Conservation (phyloP, 495 filamentous ascomycete species). For the Hypoxylon fragiforme region DNA sequence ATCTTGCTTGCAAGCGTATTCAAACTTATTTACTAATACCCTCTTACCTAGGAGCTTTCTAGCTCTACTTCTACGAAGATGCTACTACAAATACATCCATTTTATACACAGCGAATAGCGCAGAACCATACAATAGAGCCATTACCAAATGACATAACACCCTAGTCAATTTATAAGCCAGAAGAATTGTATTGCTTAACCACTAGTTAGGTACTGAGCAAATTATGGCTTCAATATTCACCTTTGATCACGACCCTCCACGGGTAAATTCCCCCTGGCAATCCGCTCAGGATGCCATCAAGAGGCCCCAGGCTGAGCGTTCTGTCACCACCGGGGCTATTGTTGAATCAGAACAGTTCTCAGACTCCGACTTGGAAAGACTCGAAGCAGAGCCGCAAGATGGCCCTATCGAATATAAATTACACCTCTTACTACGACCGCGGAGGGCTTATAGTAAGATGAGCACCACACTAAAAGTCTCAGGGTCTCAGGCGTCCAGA, state of each 20-base stretch:
- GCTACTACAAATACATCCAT: conserved; percentile 59
- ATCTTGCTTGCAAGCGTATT: background rate
- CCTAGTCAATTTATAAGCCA: conserved; percentile 16
- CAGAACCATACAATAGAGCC: conserved; percentile 31
- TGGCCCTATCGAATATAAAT: conserved; percentile 93
- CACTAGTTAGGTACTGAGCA: background rate
- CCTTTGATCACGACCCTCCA: conserved; percentile 85
- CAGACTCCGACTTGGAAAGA: conserved; percentile 72
- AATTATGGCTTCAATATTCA: conserved; percentile 94
- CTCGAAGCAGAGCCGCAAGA: conserved; percentile 91
- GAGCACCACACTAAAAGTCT: conserved; percentile 47
- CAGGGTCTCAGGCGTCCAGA: conserved; percentile 61
- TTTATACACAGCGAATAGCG: conserved; percentile 37
- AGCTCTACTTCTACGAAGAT: conserved; percentile 53
- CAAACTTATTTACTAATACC: background rate
- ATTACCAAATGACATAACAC: conserved; percentile 21
- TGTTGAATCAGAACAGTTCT: conserved; percentile 56
- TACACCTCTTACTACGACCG: conserved; percentile 84
- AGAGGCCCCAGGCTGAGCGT: conserved; percentile 35
- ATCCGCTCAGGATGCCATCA: conserved; percentile 47
- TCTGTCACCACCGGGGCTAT: conserved; percentile 36
- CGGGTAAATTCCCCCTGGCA: conserved; percentile 90
- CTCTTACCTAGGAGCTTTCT: conserved; percentile 18
- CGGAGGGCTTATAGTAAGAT: conserved; percentile 69
- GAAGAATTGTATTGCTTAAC: background rate